Evolutionary conservation across 2,329 filamentous ascomycete species (phyloP).

Genomic region (Stagonosporopsis rhizophila): DNA sequence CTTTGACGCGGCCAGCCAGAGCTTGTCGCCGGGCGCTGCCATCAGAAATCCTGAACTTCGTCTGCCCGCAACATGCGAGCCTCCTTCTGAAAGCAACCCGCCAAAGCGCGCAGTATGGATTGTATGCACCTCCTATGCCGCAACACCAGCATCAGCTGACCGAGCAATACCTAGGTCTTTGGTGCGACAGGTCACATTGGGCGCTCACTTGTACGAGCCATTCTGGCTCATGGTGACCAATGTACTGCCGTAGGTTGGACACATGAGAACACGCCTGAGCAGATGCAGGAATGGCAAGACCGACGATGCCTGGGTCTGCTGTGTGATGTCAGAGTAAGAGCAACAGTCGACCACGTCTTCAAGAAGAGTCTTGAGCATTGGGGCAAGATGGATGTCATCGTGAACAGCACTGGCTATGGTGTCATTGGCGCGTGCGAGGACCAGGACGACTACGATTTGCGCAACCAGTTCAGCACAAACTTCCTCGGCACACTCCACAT

Average conservation of each 20-base stretch:
- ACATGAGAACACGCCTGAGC: slow-evolving; percentile 74
- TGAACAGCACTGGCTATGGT: slow-evolving; percentile 90
- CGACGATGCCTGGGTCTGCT: slow-evolving; percentile 76
- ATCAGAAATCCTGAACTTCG: slow-evolving; percentile 56
- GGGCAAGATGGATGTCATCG: slow-evolving; percentile 84
- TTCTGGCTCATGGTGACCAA: slow-evolving; percentile 79
- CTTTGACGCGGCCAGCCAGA: slow-evolving; percentile 45
- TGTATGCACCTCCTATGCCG: slow-evolving; percentile 59
- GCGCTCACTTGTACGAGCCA: slow-evolving; percentile 83
- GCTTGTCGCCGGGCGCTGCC: slow-evolving; percentile 47
- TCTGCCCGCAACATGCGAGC: slow-evolving; percentile 85
- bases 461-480: slow-evolving; percentile 97
- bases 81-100: slow-evolving; percentile 74
- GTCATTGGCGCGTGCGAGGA: slow-evolving; percentile 96
- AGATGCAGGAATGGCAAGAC: slow-evolving; percentile 74
- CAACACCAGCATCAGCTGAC: slow-evolving; percentile 12
- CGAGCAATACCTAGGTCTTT: slow-evolving; percentile 66
- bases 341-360: slow-evolving; percentile 77
- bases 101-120: slow-evolving; percentile 86
- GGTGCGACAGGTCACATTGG: slow-evolving; percentile 98
- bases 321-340: slow-evolving; percentile 85
- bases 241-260: slow-evolving; percentile 87
- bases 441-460: slow-evolving; percentile 92
- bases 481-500: slow-evolving; percentile 96
- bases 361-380: slow-evolving; percentile 75